These are phyloP conservation scores for Scutellaria galericulata DNA, from an alignment of 257 asterid genomes.

Conservation along the genomic window DNA sequence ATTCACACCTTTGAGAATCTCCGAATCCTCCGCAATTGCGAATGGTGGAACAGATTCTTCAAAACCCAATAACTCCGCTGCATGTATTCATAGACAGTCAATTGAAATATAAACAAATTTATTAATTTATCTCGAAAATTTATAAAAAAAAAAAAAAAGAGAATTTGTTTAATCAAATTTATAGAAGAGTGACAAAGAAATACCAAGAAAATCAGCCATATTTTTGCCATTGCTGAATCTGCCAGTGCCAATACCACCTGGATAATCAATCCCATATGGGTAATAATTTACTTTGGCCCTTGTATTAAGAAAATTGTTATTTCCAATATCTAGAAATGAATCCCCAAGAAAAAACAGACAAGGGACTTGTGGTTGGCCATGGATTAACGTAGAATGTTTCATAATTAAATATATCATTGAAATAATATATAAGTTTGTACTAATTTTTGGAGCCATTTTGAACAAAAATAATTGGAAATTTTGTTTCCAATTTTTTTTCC, in stretches of 20 bases:
- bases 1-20: conserved; percentile 50
- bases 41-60: conserved; percentile 45
- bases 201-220: conserved; percentile 47
- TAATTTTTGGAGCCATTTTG: neutral
- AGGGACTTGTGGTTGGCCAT: conserved; percentile 45
- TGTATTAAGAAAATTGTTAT: conserved; percentile 45
- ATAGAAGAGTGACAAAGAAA: neutral
- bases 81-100: neutral
- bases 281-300: conserved; percentile 39
- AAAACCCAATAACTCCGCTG: conserved; percentile 50
- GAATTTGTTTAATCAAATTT: no score
- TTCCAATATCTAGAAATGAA: conserved; percentile 53
- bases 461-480: no score
- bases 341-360: conserved; percentile 50
- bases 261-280: conserved; percentile 58
- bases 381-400: neutral
- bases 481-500: no score
- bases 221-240: conserved; percentile 51
- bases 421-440: neutral
- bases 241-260: conserved; percentile 49
- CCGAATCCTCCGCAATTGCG: conserved; percentile 38
- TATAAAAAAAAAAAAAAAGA: no score
- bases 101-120: no score
- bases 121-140: no score
- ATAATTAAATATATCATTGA: neutral